Evolutionary conservation across 164 flowering plant genomes (phyloP), one percentile per base, ranked within the genome.

Genomic region (Taxillus chinensis): DNA sequence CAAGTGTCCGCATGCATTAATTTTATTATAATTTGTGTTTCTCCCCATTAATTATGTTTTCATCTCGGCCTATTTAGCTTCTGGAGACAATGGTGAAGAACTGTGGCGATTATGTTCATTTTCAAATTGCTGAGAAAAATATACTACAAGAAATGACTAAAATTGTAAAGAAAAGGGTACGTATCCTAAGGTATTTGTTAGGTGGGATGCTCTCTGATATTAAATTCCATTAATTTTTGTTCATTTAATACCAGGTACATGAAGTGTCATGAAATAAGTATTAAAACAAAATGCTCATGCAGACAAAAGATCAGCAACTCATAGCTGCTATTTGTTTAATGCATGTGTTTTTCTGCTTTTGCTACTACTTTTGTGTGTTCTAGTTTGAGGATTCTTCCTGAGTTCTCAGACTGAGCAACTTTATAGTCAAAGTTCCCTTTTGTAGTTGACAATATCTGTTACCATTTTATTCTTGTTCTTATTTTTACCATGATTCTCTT

Each of bases 1-100:
- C 27, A 27, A 27, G 27, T 27, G 27, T 27, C 27, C 27, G 27
- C 27, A 27, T 27, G 27, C 27, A 27, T 27, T 27, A 27, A 0
- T 27, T 27, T 27, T 27, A 27, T 27, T 27, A 27, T 27, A 27
- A 27, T 27, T 27, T 27, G 27, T 27, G 27, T 27, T 27, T 27
- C 27, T 27, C 8, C 37, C 6, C 4, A 54, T 8, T 54, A 7
- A 17, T 54, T 27, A 2, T 13, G 27, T 15, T 16, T 27, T 12
- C 3, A 3, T 58, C 3, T 58, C 8, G 37, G 41, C 41, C 42
- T 64, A 51, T 74, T 73, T 73, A 87, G 95, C 86, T 87, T 60
- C 66, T 87, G 75, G 95, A 87, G 75, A 86, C 95, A 9, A 79
- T 87, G 87, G 83, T 84, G 45, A 85, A 87, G 79, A 87, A 87